These are phyloP conservation scores for Colletotrichum sp. DNA, from an alignment of 2,329 filamentous ascomycete species.

Conservation along the genomic window DNA sequence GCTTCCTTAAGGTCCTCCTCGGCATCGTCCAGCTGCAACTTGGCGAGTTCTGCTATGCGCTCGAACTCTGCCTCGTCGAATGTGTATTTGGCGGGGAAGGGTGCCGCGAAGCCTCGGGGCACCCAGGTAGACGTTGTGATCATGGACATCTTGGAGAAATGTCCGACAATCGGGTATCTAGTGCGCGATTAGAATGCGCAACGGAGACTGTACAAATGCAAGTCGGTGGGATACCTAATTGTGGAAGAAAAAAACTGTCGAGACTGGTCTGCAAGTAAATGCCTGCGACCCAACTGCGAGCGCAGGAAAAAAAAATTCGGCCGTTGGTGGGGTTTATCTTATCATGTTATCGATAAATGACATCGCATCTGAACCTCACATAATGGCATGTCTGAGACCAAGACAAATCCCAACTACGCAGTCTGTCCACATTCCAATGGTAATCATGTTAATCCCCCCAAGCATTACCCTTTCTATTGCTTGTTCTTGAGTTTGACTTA, in stretches of 20 bases:
- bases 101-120: slow-evolving; percentile 76
- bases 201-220: not conserved
- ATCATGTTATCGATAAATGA: slow-evolving; percentile 16
- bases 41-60: slow-evolving; percentile 76
- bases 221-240: not conserved
- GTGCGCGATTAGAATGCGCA: not conserved
- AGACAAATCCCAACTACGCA: not conserved
- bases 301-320: slow-evolving; percentile 13
- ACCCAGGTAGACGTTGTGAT: slow-evolving; percentile 80
- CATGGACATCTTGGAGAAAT: slow-evolving; percentile 64
- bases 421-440: not conserved
- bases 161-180: not conserved
- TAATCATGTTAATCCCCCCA: not conserved
- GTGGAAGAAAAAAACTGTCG: not conserved
- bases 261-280: not conserved
- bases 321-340: slow-evolving; percentile 22
- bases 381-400: not conserved
- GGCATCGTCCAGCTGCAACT: slow-evolving; percentile 88
- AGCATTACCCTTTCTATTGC: not conserved
- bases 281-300: not conserved
- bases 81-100: slow-evolving; percentile 76
- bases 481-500: not conserved
- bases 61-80: slow-evolving; percentile 79
- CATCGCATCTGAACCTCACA: not conserved
- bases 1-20: slow-evolving; percentile 84